Percentiles rank a stretch among this genome's conserved stretches.
These are phyloP conservation scores for Colletotrichum sojae DNA, from an alignment of 2,329 filamentous ascomycete genomes.

Conservation along the genomic window DNA sequence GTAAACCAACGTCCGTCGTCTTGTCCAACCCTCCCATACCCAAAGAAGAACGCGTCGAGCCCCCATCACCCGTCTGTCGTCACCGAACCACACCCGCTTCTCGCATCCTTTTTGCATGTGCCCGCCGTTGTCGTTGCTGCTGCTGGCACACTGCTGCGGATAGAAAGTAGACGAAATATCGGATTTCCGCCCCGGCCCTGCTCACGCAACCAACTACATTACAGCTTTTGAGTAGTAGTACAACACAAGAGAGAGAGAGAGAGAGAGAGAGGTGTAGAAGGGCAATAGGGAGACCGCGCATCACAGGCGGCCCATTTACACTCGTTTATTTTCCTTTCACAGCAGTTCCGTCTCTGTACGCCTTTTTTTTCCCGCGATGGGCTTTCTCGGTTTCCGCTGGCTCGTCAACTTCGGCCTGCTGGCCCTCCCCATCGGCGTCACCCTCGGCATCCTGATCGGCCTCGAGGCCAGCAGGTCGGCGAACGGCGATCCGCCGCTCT, in stretches of 20 bases:
- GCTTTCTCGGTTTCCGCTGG: constrained; percentile 53
- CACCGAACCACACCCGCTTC: constrained; percentile 18
- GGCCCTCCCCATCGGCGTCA: constrained; percentile 64
- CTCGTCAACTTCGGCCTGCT: constrained; percentile 66
- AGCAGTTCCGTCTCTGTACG: background rate
- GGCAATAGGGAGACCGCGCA: too few species aligned
- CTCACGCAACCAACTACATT: background rate
- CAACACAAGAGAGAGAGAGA: too few species aligned
- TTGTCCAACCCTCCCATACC: constrained; percentile 17
- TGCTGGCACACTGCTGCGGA: constrained; percentile 12
- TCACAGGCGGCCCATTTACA: background rate
- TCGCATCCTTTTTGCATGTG: constrained; percentile 6
- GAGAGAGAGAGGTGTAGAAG: too few species aligned
- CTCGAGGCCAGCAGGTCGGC: constrained; percentile 60
- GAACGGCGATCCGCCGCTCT: constrained; percentile 60
- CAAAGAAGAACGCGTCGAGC: constrained; percentile 25
- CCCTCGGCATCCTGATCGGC: constrained; percentile 64
- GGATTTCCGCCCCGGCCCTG: constrained; percentile 19
- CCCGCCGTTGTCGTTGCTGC: constrained; percentile 1
- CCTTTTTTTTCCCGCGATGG: constrained; percentile 48
- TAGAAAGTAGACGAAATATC: constrained; percentile 26
- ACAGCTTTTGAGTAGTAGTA: too few species aligned
- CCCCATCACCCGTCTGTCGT: constrained; percentile 5
- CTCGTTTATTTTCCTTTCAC: constrained; percentile 20
- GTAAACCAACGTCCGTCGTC: constrained; percentile 6